phyloP scores from a whole-genome alignment of 164 flowering plant species.

The grape (Vitis vinifera) region ASM3070453v1 NC_081822.1:23813001-23813500 shows the following conservation, averaged over 20 bases:
- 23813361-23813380: conserved; percentile 31
- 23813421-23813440: too few relatives aligned
- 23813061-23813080: conserved; percentile 19
- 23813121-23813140: conserved; percentile 30
- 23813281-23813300: neutral
- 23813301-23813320: conserved; percentile 24
- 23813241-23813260: neutral
- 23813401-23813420: too few relatives aligned
- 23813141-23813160: conserved; percentile 60
- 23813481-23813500: too few relatives aligned
- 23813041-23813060: conserved; percentile 12
- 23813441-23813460: too few relatives aligned
- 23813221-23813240: conserved; percentile 16
- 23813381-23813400: too few relatives aligned
- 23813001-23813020: conserved; percentile 36
- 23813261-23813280: neutral
- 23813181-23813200: conserved; percentile 34
- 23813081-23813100: conserved; percentile 20
- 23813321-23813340: conserved; percentile 34
- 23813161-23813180: conserved; percentile 41
- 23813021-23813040: conserved; percentile 24
- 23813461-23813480: too few relatives aligned
- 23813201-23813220: conserved; percentile 23
- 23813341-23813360: conserved; percentile 21
- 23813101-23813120: conserved; percentile 28